phyloP scores from a whole-genome alignment of 108 stramenopile genomes.

The Cyclostephanos tholiformis region DNA sequence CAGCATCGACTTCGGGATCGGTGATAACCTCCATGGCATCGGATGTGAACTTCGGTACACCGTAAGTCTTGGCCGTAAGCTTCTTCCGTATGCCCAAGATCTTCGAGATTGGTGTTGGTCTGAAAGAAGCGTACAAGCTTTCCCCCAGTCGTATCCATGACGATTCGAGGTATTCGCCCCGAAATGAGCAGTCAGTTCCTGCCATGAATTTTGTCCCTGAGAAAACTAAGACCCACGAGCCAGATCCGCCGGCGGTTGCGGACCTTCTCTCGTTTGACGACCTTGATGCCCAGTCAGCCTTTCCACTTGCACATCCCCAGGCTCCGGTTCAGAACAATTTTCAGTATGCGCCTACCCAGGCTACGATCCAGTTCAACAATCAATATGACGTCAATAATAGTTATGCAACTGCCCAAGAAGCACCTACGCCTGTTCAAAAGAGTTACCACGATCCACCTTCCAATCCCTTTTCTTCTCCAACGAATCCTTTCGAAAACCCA shows the following conservation, averaged over 20 bases:
- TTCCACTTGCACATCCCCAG: constrained; percentile 15
- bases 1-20: no score
- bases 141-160: not conserved
- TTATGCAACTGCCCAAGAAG: not conserved
- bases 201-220: not conserved
- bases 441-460: no score
- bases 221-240: not conserved
- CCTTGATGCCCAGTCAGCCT: constrained; percentile 1
- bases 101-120: constrained; percentile 36
- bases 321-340: not conserved
- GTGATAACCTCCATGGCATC: no score
- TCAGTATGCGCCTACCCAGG: no score
- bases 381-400: constrained; percentile 1
- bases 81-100: constrained; percentile 45
- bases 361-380: not conserved
- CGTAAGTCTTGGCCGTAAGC: no score
- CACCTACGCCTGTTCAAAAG: no score
- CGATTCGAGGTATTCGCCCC: not conserved
- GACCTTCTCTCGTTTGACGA: constrained; percentile 51
- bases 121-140: constrained; percentile 2
- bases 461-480: no score
- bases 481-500: no score
- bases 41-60: no score
- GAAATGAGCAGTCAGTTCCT: not conserved
- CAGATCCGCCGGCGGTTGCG: constrained; percentile 27